phyloP scores from a whole-genome alignment of 805 yeast genomes.

The Wickerhamomyces bisporus region DNA sequence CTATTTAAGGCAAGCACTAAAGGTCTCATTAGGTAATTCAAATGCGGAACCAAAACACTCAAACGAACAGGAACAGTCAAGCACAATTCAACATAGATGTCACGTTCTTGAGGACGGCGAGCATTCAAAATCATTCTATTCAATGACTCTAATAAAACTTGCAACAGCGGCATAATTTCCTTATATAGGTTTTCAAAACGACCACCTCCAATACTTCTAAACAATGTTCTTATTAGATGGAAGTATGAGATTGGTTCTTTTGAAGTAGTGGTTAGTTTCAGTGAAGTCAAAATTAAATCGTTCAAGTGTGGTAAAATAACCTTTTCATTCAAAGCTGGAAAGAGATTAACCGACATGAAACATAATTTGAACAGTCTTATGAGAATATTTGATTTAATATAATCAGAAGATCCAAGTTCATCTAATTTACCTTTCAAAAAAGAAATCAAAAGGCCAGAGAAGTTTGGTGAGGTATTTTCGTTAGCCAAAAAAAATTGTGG shows the following conservation, averaged over 20 bases:
- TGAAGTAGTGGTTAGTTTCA: conserved; percentile 75
- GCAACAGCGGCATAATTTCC: conserved; percentile 87
- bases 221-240: conserved; percentile 79
- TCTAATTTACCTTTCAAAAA: conserved; percentile 70
- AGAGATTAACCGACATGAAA: conserved; percentile 91
- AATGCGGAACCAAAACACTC: conserved; percentile 89
- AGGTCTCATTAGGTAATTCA: conserved; percentile 85
- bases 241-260: conserved; percentile 90
- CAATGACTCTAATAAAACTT: conserved; percentile 77
- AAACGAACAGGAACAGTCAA: conserved; percentile 93
- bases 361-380: conserved; percentile 86
- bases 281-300: conserved; percentile 72
- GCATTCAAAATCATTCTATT: conserved; percentile 81
- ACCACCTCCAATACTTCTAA: conserved; percentile 96
- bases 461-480: conserved; percentile 90
- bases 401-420: conserved; percentile 76
- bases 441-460: conserved; percentile 75
- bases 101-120: conserved; percentile 83
- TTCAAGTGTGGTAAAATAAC: conserved; percentile 87
- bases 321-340: conserved; percentile 81
- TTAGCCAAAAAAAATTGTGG: conserved; percentile 93
- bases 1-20: conserved; percentile 87
- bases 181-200: conserved; percentile 89
- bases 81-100: conserved; percentile 90
- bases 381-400: conserved; percentile 71